Evolutionary conservation across 495 filamentous ascomycete species (phyloP).

Genomic region (Penicillium angulare): DNA sequence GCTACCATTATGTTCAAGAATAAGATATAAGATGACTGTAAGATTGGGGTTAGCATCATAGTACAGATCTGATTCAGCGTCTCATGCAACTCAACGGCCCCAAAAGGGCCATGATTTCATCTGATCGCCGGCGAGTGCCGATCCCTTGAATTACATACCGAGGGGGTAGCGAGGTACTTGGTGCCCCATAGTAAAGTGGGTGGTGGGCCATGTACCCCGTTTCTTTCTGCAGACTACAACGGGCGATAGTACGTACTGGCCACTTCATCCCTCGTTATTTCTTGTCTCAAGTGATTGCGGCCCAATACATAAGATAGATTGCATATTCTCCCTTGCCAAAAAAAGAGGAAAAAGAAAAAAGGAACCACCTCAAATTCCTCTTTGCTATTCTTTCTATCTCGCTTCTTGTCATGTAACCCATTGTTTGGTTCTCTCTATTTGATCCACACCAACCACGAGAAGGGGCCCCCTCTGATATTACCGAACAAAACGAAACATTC

Average conservation of each 20-base stretch:
- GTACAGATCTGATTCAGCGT: not conserved
- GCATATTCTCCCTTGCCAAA: too few relatives aligned
- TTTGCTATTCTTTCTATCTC: too few relatives aligned
- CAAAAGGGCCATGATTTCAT: conserved; percentile 19
- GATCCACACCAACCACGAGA: not conserved
- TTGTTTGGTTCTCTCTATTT: not conserved
- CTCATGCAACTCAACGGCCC: not conserved
- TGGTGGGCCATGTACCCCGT: conserved; percentile 18
- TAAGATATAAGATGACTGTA: too few relatives aligned
- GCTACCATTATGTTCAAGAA: too few relatives aligned
- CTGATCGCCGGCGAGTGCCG: conserved; percentile 15
- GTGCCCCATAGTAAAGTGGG: conserved; percentile 18
- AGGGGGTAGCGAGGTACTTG: conserved; percentile 19
- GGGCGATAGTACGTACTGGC: conserved; percentile 13
- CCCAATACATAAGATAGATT: conserved; percentile 23
- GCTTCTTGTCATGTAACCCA: conserved; percentile 23
- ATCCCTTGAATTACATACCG: conserved; percentile 29
- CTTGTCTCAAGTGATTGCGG: conserved; percentile 23
- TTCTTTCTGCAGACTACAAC: conserved; percentile 13
- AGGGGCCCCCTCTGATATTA: not conserved
- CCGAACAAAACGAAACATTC: conserved; percentile 31
- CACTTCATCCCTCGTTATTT: conserved; percentile 30
- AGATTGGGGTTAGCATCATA: too few relatives aligned
- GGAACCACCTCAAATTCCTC: too few relatives aligned
- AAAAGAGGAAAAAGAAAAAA: too few relatives aligned